A percentile compares a stretch with the other conserved stretches of the same genome.
phyloP scores from a whole-genome alignment of 2,329 filamentous ascomycete genomes.

The Colletotrichum liaoningense region DNA sequence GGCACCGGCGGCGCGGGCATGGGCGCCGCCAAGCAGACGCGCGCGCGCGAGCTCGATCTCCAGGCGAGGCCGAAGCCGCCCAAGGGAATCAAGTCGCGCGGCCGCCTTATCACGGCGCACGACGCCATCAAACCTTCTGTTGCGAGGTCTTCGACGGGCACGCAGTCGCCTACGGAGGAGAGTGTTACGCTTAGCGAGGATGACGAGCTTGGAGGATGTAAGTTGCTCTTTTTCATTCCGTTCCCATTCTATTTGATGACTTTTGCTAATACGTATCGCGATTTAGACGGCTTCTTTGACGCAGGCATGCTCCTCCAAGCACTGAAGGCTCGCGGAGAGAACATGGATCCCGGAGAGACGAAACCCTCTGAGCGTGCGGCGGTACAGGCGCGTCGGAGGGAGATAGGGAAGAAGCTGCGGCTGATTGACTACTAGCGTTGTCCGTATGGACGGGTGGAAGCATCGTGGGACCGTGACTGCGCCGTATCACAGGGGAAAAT shows the following conservation, averaged over 20 bases:
- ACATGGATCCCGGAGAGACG: slow-evolving; percentile 60
- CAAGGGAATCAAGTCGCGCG: slow-evolving; percentile 75
- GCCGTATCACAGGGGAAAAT: no score
- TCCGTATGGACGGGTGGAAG: no score
- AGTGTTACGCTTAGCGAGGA: slow-evolving; percentile 81
- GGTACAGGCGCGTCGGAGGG: slow-evolving; percentile 68
- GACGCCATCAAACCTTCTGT: slow-evolving; percentile 54
- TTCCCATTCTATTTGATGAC: slow-evolving; percentile 25
- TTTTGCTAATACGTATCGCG: no score
- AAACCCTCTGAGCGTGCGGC: slow-evolving; percentile 70
- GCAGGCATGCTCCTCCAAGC: slow-evolving; percentile 94
- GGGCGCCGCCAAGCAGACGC: slow-evolving; percentile 55
- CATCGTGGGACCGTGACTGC: no score
- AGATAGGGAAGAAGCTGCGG: slow-evolving; percentile 80
- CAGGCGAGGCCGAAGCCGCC: slow-evolving; percentile 46
- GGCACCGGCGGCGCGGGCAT: slow-evolving; percentile 17
- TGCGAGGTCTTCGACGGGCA: slow-evolving; percentile 57
- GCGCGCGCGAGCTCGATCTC: slow-evolving; percentile 65
- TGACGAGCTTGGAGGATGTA: slow-evolving; percentile 93
- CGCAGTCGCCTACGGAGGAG: slow-evolving; percentile 74
- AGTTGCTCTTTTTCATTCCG: slow-evolving; percentile 54
- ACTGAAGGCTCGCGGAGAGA: slow-evolving; percentile 77
- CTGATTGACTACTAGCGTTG: slow-evolving; percentile 72
- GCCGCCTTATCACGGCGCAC: slow-evolving; percentile 75
- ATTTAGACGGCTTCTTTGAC: slow-evolving; percentile 93